A percentile compares a stretch with the other conserved stretches of the same genome.
Evolutionary conservation across 345 rosid species (phyloP).

Genomic region (Microcos paniculata): DNA sequence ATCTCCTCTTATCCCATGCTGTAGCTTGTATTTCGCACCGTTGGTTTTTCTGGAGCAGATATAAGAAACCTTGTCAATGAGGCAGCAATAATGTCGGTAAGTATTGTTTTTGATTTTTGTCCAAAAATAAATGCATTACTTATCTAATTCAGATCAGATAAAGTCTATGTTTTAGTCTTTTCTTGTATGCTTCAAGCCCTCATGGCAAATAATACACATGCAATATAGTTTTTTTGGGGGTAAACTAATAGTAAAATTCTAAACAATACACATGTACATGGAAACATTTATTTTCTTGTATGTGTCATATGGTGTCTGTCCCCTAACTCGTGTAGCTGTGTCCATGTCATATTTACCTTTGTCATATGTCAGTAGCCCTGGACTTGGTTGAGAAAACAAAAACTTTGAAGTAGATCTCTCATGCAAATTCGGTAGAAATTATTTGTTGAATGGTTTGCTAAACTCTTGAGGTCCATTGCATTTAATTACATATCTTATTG

Average conservation of each 20-base stretch:
- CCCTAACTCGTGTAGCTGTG: background rate
- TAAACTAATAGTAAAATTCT: background rate
- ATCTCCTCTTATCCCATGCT: slow-evolving; percentile 9
- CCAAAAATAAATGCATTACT: background rate
- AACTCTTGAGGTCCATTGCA: slow-evolving; percentile 9
- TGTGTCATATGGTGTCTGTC: background rate
- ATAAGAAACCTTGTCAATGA: slow-evolving; percentile 94
- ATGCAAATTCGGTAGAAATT: slow-evolving; percentile 15
- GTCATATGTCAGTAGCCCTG: background rate
- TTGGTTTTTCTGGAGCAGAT: slow-evolving; percentile 98
- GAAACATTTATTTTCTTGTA: background rate
- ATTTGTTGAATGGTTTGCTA: background rate
- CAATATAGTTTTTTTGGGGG: background rate
- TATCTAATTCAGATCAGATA: background rate
- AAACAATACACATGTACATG: background rate
- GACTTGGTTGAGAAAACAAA: slow-evolving; percentile 3
- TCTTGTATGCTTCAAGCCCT: slow-evolving; percentile 1
- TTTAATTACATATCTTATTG: slow-evolving; percentile 12
- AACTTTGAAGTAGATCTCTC: background rate
- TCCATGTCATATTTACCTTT: background rate
- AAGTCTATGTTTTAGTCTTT: background rate
- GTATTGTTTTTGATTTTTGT: slow-evolving; percentile 25
- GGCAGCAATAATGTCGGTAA: slow-evolving; percentile 97
- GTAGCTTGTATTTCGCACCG: slow-evolving; percentile 94
- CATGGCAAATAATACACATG: no score